phyloP scores from a whole-genome alignment of 805 yeast species.

The Yamadazyma sp. region DNA sequence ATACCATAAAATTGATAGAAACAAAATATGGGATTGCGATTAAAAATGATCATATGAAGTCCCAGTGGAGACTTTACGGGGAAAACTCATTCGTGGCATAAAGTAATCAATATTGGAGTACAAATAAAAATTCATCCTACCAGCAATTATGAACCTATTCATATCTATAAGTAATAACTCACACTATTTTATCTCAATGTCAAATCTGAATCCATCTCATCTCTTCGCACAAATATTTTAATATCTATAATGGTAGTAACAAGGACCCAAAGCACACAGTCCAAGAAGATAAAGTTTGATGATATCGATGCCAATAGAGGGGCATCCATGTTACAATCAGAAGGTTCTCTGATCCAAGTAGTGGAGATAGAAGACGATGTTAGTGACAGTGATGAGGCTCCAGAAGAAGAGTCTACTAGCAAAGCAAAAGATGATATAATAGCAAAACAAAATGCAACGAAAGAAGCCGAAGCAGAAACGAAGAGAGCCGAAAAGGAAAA shows the following conservation, averaged over 20 bases:
- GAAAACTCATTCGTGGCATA: conserved; percentile 25
- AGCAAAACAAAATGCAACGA: conserved; percentile 25
- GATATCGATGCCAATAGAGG: conserved; percentile 7
- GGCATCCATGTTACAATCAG: neutral
- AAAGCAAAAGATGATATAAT: conserved; percentile 26
- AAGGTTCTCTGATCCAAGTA: conserved; percentile 12
- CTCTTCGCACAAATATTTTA: conserved; percentile 4
- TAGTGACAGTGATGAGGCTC: conserved; percentile 34
- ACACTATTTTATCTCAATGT: no score
- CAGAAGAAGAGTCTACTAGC: conserved; percentile 43
- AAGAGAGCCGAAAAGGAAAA: conserved; percentile 32
- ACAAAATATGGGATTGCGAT: conserved; percentile 20
- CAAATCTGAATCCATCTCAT: conserved; percentile 1
- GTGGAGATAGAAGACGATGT: conserved; percentile 7
- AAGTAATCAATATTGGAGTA: no score
- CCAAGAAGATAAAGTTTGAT: conserved; percentile 14
- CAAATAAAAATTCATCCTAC: no score
- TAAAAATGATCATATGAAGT: conserved; percentile 24
- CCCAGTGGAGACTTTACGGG: conserved; percentile 37
- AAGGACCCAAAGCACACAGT: conserved; percentile 11
- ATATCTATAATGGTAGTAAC: conserved; percentile 10
- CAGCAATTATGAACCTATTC: no score
- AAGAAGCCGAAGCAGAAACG: conserved; percentile 23
- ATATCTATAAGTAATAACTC: no score
- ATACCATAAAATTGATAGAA: conserved; percentile 24